Evolutionary conservation across 805 yeast species (phyloP), one percentile per base, ranked within the genome.

Genomic region (Saturnispora ahearnii): DNA sequence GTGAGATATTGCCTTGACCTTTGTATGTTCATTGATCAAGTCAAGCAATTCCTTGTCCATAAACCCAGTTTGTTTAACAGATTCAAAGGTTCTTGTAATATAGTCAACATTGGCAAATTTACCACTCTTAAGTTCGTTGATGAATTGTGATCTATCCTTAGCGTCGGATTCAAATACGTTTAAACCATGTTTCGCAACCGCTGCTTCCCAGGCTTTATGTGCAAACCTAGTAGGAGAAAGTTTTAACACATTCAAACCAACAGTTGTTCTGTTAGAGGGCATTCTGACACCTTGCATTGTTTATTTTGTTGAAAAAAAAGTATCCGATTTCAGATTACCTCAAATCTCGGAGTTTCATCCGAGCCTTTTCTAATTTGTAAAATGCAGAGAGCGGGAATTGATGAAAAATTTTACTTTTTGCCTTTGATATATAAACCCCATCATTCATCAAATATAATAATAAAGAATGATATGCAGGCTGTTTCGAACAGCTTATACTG

Each of bases 181-280:
- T 4, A 73, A 76, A 21, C 68, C 64, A 48, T 59, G 48, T 18
- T 55, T 55, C 15, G 38, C 29, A 2, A 22, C 50, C 5, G 73
- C 59, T 41, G 73, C 59, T 10, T 62, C 57, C 91, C 93, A 87
- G 41, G 82, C 84, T 31, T 74, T 69, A 36, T 74, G 76, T 41
- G 88, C 90, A 60, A 70, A 82, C 46, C 66, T 62, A 42, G 80
- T 72, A 12, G 74, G 71, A 6, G 89, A 91, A 33, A 88, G 63
- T 64, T 87, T 73, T 26, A 88, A 71, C 10, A 87, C 79, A 54
- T 78, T 76, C 45, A 86, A 82, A 5, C 33, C 5, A 10, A 34
- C 22, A 1, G 21, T 15, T 4, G 26, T 13, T 10, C 13, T 21
- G 21, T 28, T 45, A 21, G 32, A 36, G 6, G 22, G 26, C 21